These are phyloP conservation scores for Penicillium sp. DNA, from an alignment of 2,329 filamentous ascomycete species.

Conservation along the genomic window DNA sequence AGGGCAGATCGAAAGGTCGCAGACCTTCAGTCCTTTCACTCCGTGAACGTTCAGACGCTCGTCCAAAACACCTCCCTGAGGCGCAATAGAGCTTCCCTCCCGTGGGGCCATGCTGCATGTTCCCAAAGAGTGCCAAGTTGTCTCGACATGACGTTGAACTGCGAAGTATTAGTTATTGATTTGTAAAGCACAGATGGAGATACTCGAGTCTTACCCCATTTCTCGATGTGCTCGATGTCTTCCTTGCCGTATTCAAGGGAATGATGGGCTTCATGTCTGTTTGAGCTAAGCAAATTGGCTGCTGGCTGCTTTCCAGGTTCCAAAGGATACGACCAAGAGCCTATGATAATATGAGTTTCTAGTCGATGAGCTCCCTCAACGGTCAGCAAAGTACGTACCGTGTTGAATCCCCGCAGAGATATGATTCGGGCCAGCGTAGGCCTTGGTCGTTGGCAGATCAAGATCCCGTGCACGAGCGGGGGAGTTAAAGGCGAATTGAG, in stretches of 20 bases:
- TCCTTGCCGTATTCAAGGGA: slow-evolving; percentile 62
- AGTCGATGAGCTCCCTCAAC: not conserved
- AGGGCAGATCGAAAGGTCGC: slow-evolving; percentile 70
- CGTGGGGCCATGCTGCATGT: slow-evolving; percentile 74
- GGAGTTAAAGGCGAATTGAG: slow-evolving; percentile 67
- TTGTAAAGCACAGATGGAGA: not conserved
- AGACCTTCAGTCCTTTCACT: slow-evolving; percentile 71
- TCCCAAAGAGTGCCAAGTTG: slow-evolving; percentile 64
- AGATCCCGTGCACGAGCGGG: slow-evolving; percentile 67
- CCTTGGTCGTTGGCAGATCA: slow-evolving; percentile 69
- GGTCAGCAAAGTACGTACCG: slow-evolving; percentile 41
- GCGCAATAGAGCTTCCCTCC: slow-evolving; percentile 74
- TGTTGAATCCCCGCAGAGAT: slow-evolving; percentile 67
- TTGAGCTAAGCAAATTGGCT: slow-evolving; percentile 57
- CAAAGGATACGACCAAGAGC: slow-evolving; percentile 61
- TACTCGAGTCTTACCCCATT: slow-evolving; percentile 44
- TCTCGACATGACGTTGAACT: slow-evolving; percentile 68
- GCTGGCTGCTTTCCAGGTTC: slow-evolving; percentile 51
- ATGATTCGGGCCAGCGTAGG: slow-evolving; percentile 69
- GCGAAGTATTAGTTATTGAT: not conserved
- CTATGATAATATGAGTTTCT: slow-evolving; percentile 12
- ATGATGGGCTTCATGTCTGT: slow-evolving; percentile 56
- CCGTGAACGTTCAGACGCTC: slow-evolving; percentile 74
- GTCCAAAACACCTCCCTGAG: slow-evolving; percentile 68
- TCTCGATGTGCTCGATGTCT: slow-evolving; percentile 57